These are phyloP conservation scores for Didymella segeticola DNA, from an alignment of 2,329 filamentous ascomycete species.

Conservation along the genomic window DNA sequence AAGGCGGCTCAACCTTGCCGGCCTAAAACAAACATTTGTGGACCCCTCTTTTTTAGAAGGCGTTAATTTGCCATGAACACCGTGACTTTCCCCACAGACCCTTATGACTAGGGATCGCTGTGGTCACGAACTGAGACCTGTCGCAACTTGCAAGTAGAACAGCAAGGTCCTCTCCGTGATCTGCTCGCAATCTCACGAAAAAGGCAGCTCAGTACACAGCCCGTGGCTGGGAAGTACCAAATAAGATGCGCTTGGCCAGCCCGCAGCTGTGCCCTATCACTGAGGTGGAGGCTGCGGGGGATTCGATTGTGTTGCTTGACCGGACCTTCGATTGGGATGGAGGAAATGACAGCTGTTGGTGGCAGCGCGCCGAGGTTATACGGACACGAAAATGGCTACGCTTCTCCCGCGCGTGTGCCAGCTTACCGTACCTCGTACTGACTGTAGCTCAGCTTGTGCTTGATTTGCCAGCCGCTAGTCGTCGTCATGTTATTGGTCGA, in stretches of 20 bases:
- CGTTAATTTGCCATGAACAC: slow-evolving; percentile 11
- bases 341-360: slow-evolving; percentile 8
- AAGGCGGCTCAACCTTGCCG: slow-evolving; percentile 14
- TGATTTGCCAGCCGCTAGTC: no score
- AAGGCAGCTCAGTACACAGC: slow-evolving; percentile 7
- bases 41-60: slow-evolving; percentile 15
- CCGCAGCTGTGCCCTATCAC: slow-evolving; percentile 4
- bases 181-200: slow-evolving; percentile 2
- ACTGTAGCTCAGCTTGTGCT: background rate
- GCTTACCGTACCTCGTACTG: background rate
- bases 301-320: background rate
- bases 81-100: slow-evolving; percentile 1
- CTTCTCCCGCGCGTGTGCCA: background rate
- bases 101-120: slow-evolving; percentile 8
- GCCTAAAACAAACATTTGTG: slow-evolving; percentile 10
- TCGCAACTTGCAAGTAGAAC: slow-evolving; percentile 8
- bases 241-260: slow-evolving; percentile 5
- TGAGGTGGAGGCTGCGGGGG: background rate
- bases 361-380: background rate
- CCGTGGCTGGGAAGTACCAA: slow-evolving; percentile 8
- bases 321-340: background rate
- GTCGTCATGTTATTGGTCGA: no score
- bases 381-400: background rate
- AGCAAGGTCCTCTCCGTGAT: slow-evolving; percentile 10
- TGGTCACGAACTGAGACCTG: slow-evolving; percentile 2